Percentiles rank a stretch among this genome's conserved stretches.
These are phyloP conservation scores for Pluteus cervinus DNA, from an alignment of 768 basidiomycete genomes.

Conservation along the genomic window DNA sequence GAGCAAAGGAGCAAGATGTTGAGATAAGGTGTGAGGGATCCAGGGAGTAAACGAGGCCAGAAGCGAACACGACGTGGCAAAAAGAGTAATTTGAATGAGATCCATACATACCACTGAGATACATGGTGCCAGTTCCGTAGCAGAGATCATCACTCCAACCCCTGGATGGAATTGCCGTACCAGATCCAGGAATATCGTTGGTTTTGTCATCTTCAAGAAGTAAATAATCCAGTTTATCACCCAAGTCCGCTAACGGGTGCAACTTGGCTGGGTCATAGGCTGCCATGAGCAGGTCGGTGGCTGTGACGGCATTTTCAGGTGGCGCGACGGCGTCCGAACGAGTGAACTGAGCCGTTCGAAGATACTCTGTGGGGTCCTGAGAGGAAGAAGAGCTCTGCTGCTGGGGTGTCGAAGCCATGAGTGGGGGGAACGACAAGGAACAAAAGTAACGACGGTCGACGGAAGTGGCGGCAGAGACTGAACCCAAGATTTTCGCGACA, in stretches of 20 bases:
- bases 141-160: conserved; percentile 99
- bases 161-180: conserved; percentile 87
- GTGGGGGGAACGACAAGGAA: conserved; percentile 26
- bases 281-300: conserved; percentile 80
- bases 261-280: conserved; percentile 89
- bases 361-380: conserved; percentile 37
- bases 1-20: conserved; percentile 53
- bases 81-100: conserved; percentile 60
- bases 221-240: conserved; percentile 93
- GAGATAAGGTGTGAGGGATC: conserved; percentile 66
- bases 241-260: conserved; percentile 89
- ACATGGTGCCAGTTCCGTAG: conserved; percentile 99
- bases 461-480: conserved; percentile 10
- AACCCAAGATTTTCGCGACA: conserved; percentile 3
- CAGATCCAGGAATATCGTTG: conserved; percentile 82
- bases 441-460: conserved; percentile 10
- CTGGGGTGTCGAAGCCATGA: conserved; percentile 14
- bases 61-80: conserved; percentile 43
- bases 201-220: conserved; percentile 96
- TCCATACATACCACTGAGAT: conserved; percentile 83
- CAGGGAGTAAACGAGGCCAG: conserved; percentile 43
- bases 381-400: conserved; percentile 32
- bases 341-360: conserved; percentile 45
- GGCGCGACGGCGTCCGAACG: conserved; percentile 30
- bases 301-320: conserved; percentile 62